A percentile compares a stretch with the other conserved stretches of the same genome.
These are phyloP conservation scores for Blastocladiella britannica DNA, from an alignment of 192 early-diverging fungal species.

Conservation along the genomic window DNA sequence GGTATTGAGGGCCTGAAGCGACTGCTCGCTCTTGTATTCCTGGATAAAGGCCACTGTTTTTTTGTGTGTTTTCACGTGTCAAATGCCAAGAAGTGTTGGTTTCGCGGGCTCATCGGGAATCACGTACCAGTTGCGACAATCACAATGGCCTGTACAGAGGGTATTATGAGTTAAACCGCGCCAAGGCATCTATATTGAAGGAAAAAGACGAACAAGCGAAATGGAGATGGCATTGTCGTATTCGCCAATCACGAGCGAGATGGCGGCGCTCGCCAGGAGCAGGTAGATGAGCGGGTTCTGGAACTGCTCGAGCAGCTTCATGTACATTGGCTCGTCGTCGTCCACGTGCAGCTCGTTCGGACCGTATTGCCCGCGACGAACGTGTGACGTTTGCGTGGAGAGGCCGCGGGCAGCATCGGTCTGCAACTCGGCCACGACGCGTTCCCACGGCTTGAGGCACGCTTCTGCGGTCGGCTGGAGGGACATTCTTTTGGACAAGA, in stretches of 20 bases:
- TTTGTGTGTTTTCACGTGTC: not conserved
- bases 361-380: conserved; percentile 25
- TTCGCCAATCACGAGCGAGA: conserved; percentile 55
- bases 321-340: conserved; percentile 37
- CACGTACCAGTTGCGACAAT: conserved; percentile 49
- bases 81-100: conserved; percentile 1
- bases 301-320: conserved; percentile 69
- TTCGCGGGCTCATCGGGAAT: not conserved
- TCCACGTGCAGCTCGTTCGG: conserved; percentile 44
- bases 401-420: conserved; percentile 21
- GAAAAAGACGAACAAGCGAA: conserved; percentile 34
- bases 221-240: conserved; percentile 68
- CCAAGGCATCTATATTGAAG: too few species aligned
- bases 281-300: conserved; percentile 68
- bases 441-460: too few species aligned
- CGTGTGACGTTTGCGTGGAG: conserved; percentile 13
- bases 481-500: too few species aligned
- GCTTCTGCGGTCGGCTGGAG: too few species aligned
- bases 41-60: conserved; percentile 62
- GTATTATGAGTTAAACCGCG: too few species aligned
- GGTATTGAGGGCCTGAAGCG: conserved; percentile 61
- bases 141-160: conserved; percentile 34
- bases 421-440: too few species aligned
- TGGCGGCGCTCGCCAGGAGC: conserved; percentile 44
- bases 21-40: conserved; percentile 69